Evolutionary conservation across 176 grass and related monocot species (phyloP).

Genomic region (Avena atlantica): DNA sequence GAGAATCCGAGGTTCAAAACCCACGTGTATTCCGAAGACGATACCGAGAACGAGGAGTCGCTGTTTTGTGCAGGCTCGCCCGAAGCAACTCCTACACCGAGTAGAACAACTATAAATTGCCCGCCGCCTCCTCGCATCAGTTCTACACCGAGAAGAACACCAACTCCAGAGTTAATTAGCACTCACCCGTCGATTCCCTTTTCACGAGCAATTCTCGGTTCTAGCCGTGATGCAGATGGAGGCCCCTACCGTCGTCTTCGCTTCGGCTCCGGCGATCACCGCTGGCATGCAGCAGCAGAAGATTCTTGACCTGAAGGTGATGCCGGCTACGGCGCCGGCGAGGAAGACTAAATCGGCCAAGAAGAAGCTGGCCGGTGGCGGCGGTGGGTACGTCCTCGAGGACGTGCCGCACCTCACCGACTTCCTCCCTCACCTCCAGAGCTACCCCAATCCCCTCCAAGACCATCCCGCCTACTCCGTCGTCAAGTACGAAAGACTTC

Average conservation of each 20-base stretch:
- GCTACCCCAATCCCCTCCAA: constrained; percentile 82
- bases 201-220: background rate
- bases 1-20: constrained; percentile 42
- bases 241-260: background rate
- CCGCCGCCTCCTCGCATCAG: background rate
- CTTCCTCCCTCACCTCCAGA: constrained; percentile 62
- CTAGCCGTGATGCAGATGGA: constrained; percentile 33
- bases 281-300: constrained; percentile 21
- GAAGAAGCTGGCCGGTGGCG: constrained; percentile 60
- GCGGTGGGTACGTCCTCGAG: constrained; percentile 73
- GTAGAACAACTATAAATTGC: constrained; percentile 33
- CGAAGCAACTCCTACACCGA: background rate
- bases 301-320: constrained; percentile 37
- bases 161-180: background rate
- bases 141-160: background rate
- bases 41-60: constrained; percentile 3
- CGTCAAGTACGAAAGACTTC: constrained; percentile 65
- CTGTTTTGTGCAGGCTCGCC: background rate
- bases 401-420: constrained; percentile 82
- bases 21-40: constrained; percentile 32
- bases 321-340: background rate
- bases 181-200: background rate
- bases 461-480: constrained; percentile 86
- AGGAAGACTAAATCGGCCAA: constrained; percentile 32
- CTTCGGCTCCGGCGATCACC: background rate